These are phyloP conservation scores for Vanrija sp. DNA, from an alignment of 1,284 basidiomycete genomes.

Conservation along the genomic window DNA sequence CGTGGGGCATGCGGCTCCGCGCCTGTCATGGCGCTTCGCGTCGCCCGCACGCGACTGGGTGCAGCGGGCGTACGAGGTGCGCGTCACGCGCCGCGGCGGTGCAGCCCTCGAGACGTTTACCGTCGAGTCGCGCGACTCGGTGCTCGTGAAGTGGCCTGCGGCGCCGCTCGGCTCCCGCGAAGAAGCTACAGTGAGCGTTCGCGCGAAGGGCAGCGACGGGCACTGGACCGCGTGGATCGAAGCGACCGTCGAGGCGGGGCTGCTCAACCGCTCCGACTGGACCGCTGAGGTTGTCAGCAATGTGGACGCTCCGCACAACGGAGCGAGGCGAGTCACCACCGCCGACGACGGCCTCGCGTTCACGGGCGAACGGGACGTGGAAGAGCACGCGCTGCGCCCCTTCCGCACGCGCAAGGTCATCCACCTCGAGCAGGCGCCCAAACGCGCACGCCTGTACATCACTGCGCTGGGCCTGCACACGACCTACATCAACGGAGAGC, in stretches of 20 bases:
- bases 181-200: background rate
- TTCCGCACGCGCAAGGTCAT: background rate
- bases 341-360: too few species aligned
- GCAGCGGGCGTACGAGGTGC: background rate
- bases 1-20: background rate
- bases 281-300: background rate
- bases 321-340: too few species aligned
- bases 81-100: background rate
- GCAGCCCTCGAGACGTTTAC: background rate
- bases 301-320: background rate
- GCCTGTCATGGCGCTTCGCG: background rate
- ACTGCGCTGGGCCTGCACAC: conserved; percentile 30
- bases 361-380: too few species aligned
- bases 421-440: background rate
- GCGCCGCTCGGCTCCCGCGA: background rate
- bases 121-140: background rate
- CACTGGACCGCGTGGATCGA: background rate
- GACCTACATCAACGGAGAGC: conserved; percentile 23
- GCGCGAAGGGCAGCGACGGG: background rate
- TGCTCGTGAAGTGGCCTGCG: background rate
- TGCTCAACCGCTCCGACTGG: background rate
- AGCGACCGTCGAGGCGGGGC: background rate
- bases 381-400: background rate
- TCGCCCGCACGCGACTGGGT: background rate
- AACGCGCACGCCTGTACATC: conserved; percentile 21